Percentiles rank a stretch among this genome's conserved stretches.
Evolutionary conservation across 768 basidiomycete genomes (phyloP).

Genomic region (Boletus insuetus): DNA sequence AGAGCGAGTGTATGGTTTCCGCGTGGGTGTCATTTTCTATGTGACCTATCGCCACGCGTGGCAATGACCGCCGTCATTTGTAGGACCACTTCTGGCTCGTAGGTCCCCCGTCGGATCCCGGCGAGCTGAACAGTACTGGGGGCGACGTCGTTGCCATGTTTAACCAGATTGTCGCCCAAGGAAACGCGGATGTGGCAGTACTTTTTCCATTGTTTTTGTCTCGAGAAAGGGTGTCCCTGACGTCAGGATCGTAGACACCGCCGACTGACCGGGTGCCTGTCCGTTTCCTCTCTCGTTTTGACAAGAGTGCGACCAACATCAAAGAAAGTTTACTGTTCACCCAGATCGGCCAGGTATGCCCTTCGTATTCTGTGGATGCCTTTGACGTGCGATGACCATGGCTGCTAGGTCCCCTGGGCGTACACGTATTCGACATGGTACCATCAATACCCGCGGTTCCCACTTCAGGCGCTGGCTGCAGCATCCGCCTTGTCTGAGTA

Average conservation of each 20-base stretch:
- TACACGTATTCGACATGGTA: conserved; percentile 54
- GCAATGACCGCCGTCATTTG: background rate
- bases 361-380: background rate
- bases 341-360: conserved; percentile 44
- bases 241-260: conserved; percentile 20
- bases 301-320: conserved; percentile 60
- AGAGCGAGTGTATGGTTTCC: conserved; percentile 42
- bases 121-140: conserved; percentile 34
- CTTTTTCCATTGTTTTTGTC: background rate
- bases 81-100: conserved; percentile 53
- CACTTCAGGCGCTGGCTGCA: conserved; percentile 45
- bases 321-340: conserved; percentile 51
- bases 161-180: conserved; percentile 43
- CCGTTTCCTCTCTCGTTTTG: conserved; percentile 54
- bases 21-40: conserved; percentile 30
- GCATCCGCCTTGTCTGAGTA: conserved; percentile 50
- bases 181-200: conserved; percentile 44
- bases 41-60: background rate
- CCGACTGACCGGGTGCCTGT: conserved; percentile 34
- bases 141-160: conserved; percentile 40
- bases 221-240: background rate
- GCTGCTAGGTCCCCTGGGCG: conserved; percentile 52
- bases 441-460: conserved; percentile 55
- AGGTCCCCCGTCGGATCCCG: conserved; percentile 48
- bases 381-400: background rate